phyloP scores from a whole-genome alignment of 2,329 filamentous ascomycete species.

The Xylaria polymorpha region DNA sequence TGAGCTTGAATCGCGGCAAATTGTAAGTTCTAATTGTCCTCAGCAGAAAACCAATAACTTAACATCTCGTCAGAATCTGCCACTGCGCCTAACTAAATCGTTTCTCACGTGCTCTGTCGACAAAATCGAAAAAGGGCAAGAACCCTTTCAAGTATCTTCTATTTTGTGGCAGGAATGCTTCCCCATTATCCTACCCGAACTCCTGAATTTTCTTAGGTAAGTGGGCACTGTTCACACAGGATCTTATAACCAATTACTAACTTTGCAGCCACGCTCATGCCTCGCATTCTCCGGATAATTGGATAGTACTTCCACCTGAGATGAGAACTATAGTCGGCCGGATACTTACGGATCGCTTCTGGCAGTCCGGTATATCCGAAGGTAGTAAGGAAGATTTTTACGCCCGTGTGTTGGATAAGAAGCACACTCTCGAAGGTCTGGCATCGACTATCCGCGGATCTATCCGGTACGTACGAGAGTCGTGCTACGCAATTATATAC shows the following conservation, averaged over 20 bases:
- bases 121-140: slow-evolving; percentile 79
- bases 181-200: slow-evolving; percentile 82
- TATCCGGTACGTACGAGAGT: slow-evolving; percentile 89
- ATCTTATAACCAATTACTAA: slow-evolving; percentile 27
- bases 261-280: slow-evolving; percentile 81
- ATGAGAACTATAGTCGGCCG: slow-evolving; percentile 81
- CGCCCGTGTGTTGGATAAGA: slow-evolving; percentile 87
- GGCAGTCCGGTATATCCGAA: slow-evolving; percentile 96
- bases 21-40: slow-evolving; percentile 57
- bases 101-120: slow-evolving; percentile 94
- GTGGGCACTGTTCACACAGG: slow-evolving; percentile 42
- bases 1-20: slow-evolving; percentile 80
- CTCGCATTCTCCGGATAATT: slow-evolving; percentile 87
- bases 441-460: slow-evolving; percentile 92
- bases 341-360: slow-evolving; percentile 94
- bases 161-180: slow-evolving; percentile 88
- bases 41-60: background rate
- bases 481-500: slow-evolving; percentile 93
- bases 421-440: slow-evolving; percentile 89
- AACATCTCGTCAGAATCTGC: slow-evolving; percentile 66
- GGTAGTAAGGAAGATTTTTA: slow-evolving; percentile 98
- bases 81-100: slow-evolving; percentile 87
- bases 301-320: slow-evolving; percentile 79
- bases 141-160: slow-evolving; percentile 79
- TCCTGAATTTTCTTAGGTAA: slow-evolving; percentile 84